These are phyloP conservation scores for Pterula multifida DNA, from an alignment of 1,284 basidiomycete genomes.

Conservation along the genomic window DNA sequence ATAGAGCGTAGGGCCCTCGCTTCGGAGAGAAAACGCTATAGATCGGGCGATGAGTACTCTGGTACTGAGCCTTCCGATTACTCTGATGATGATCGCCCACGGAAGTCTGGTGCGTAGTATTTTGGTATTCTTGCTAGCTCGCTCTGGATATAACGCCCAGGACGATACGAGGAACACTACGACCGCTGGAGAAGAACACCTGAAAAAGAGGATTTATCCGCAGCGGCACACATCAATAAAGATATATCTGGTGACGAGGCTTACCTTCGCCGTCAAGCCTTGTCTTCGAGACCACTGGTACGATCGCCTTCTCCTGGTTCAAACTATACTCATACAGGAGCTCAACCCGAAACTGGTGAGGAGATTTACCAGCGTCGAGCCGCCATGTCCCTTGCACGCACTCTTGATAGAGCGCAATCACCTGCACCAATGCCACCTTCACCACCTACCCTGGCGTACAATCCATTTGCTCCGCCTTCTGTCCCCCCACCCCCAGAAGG, in stretches of 20 bases:
- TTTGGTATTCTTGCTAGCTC: no score
- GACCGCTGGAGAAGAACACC: conserved; percentile 45
- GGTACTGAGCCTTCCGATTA: conserved; percentile 44
- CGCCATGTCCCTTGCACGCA: conserved; percentile 10
- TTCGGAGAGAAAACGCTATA: conserved; percentile 49
- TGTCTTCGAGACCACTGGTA: conserved; percentile 25
- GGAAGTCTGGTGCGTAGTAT: conserved; percentile 59
- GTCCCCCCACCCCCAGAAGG: conserved; percentile 25
- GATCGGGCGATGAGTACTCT: conserved; percentile 53
- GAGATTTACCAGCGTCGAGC: conserved; percentile 19
- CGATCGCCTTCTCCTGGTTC: conserved; percentile 14
- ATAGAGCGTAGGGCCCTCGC: conserved; percentile 55
- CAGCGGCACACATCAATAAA: conserved; percentile 19
- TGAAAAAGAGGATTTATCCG: conserved; percentile 26
- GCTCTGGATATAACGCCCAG: no score
- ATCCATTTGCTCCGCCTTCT: conserved; percentile 53
- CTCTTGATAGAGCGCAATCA: conserved; percentile 7
- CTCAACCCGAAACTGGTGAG: conserved; percentile 12
- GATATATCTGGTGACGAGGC: conserved; percentile 50
- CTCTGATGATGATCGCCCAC: conserved; percentile 59
- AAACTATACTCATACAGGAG: conserved; percentile 12
- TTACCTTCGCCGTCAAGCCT: conserved; percentile 45
- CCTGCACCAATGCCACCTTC: conserved; percentile 26
- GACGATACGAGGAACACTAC: conserved; percentile 40
- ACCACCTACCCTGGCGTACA: conserved; percentile 42